Conservation (phyloP, 345 rosid species). For the Capsella bursapastoris region DNA sequence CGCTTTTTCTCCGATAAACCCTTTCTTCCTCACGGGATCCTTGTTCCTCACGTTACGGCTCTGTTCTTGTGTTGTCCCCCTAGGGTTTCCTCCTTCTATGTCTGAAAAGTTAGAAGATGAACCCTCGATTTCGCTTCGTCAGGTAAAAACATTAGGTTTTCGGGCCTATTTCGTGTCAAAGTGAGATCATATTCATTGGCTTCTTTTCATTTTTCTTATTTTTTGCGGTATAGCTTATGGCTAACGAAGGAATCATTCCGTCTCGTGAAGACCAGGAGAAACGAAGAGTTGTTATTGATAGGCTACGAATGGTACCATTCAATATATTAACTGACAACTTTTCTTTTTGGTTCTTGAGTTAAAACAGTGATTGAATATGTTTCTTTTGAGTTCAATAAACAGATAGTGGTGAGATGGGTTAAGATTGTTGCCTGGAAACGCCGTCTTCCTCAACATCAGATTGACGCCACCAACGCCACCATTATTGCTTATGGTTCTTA, state of each 20-base stretch:
- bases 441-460: slow-evolving; percentile 46
- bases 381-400: slow-evolving; percentile 22
- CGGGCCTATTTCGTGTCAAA: too few species aligned
- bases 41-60: slow-evolving; percentile 34
- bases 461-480: slow-evolving; percentile 51
- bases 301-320: slow-evolving; percentile 48
- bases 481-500: slow-evolving; percentile 63
- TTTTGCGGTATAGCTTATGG: slow-evolving; percentile 46
- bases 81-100: slow-evolving; percentile 26
- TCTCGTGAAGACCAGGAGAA: slow-evolving; percentile 53
- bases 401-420: slow-evolving; percentile 57
- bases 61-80: slow-evolving; percentile 29
- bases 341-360: not conserved
- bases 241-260: slow-evolving; percentile 53
- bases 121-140: slow-evolving; percentile 53
- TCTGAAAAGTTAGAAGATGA: slow-evolving; percentile 49
- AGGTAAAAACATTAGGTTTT: slow-evolving; percentile 41
- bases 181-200: too few species aligned
- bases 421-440: slow-evolving; percentile 64
- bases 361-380: slow-evolving; percentile 10
- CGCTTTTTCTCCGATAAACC: slow-evolving; percentile 26
- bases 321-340: too few species aligned
- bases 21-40: slow-evolving; percentile 15
- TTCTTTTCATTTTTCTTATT: not conserved
- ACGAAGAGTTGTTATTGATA: slow-evolving; percentile 48